Evolutionary conservation across 805 yeast genomes (phyloP).

Genomic region (Kazachstania martiniae): DNA sequence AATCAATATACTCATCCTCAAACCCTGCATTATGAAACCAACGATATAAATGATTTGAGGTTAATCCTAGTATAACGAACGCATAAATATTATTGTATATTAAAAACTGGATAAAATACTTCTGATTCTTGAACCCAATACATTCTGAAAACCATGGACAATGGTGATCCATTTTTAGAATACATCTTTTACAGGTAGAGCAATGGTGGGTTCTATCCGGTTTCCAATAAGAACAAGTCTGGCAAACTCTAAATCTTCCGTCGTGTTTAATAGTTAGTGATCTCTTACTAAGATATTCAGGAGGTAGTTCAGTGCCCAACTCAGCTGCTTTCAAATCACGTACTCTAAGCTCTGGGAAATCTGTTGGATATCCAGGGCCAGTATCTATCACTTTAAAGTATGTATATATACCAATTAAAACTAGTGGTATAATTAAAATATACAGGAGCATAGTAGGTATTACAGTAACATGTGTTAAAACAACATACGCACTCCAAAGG

Average conservation of each 20-base stretch:
- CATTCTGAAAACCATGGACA: conserved; percentile 92
- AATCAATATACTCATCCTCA: conserved; percentile 35
- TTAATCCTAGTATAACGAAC: conserved; percentile 29
- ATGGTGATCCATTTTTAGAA: conserved; percentile 86
- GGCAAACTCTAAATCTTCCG: conserved; percentile 60
- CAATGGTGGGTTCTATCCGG: conserved; percentile 89
- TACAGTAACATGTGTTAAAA: conserved; percentile 9
- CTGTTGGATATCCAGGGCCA: conserved; percentile 62
- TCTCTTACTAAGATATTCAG: conserved; percentile 30
- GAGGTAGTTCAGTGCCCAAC: conserved; percentile 30
- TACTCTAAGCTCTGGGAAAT: conserved; percentile 36
- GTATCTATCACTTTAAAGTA: conserved; percentile 41
- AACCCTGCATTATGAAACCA: conserved; percentile 38
- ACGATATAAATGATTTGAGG: conserved; percentile 34
- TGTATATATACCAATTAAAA: conserved; percentile 29
- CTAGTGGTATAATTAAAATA: conserved; percentile 2
- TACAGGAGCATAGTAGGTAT: conserved; percentile 7
- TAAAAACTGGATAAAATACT: conserved; percentile 67
- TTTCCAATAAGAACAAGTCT: conserved; percentile 61
- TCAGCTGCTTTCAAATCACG: conserved; percentile 20
- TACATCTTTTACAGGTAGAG: conserved; percentile 56
- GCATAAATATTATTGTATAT: conserved; percentile 42
- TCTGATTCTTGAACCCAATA: conserved; percentile 73
- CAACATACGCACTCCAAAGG: conserved; percentile 14
- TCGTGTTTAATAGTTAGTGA: conserved; percentile 40